Evolutionary conservation across 2,329 filamentous ascomycete species (phyloP), one percentile per base, ranked within the genome.

Genomic region (Penicillium sp.): DNA sequence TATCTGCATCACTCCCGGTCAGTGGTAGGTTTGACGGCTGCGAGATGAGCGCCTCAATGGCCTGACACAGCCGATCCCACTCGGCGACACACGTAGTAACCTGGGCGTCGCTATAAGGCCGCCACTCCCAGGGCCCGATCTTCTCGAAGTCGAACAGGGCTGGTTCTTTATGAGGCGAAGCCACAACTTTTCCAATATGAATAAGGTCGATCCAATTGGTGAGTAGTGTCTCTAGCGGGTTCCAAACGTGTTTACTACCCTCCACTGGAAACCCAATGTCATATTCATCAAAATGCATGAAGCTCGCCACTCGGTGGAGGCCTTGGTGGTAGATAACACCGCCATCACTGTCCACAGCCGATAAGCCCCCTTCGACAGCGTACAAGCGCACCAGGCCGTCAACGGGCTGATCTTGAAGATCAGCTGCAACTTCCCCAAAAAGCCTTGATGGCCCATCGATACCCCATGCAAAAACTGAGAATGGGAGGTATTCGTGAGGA

Each of bases 51-150:
- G 51, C 56, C 54, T 68, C 64, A 45, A 70, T 67, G 29, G 61
- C 46, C 28, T 58, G 61, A 47, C 38, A 51, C 44, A 53, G 45
- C 16, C 51, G 44, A 53, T 69, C 59, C 55, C 57, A 70, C 6
- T 60, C 61, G 31, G 16, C 33, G 42, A 70, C 44, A 26, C 58
- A 61, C 28, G 39, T 24, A 44, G 41, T 47, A 42, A 70, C 60
- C 49, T 70, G 66, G 28, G 53, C 52, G 4, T 54, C 61, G 50
- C 66, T 55, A 41, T 73, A 71, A 5, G 68, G 58, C 42, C 50
- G 59, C 65, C 64, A 70, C 28, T 59, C 56, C 69, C 68, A 72
- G 24, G 61, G 60, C 41, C 67, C 66, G 34, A 54, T 38, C 42
- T 54, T 51, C 42, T 48, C 44, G 9, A n/a, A 51, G 56, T 54